phyloP scores from a whole-genome alignment of 352 stramenopile species.

The Lagenidium sp. region DNA sequence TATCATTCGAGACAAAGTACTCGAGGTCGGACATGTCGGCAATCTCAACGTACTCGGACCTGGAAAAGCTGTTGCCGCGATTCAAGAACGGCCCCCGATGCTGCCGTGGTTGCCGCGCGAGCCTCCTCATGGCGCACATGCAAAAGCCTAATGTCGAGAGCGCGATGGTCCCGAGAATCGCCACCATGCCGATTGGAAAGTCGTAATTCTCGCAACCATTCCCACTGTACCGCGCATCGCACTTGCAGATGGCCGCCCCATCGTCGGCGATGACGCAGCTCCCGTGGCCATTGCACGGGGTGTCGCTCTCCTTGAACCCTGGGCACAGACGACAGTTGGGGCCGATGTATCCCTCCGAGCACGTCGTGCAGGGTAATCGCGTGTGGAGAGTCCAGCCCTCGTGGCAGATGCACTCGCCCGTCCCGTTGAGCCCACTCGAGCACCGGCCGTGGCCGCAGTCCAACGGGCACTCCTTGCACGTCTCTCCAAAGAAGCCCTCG shows the following conservation, averaged over 20 bases:
- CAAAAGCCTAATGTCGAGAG: slow-evolving; percentile 78
- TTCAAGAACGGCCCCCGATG: slow-evolving; percentile 38
- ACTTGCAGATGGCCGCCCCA: slow-evolving; percentile 49
- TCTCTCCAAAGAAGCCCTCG: slow-evolving; percentile 70
- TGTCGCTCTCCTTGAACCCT: slow-evolving; percentile 59
- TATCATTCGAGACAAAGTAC: slow-evolving; percentile 84
- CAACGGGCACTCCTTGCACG: slow-evolving; percentile 50
- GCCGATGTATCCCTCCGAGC: slow-evolving; percentile 69
- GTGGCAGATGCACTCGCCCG: slow-evolving; percentile 67
- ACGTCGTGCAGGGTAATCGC: slow-evolving; percentile 62
- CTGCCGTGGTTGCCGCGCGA: slow-evolving; percentile 59
- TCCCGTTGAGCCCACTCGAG: slow-evolving; percentile 66
- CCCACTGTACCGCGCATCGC: slow-evolving; percentile 65
- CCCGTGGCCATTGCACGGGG: slow-evolving; percentile 64
- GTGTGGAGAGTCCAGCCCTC: slow-evolving; percentile 58
- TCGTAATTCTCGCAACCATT: slow-evolving; percentile 76
- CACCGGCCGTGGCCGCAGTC: slow-evolving; percentile 75
- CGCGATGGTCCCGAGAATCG: slow-evolving; percentile 66
- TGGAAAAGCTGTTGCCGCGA: slow-evolving; percentile 53
- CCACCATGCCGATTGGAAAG: slow-evolving; percentile 78
- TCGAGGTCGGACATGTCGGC: slow-evolving; percentile 80
- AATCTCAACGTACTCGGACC: slow-evolving; percentile 82
- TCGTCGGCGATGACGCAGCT: slow-evolving; percentile 38
- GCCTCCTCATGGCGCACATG: slow-evolving; percentile 79
- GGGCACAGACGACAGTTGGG: slow-evolving; percentile 60